Percentiles rank a stretch among this genome's conserved stretches.
These are phyloP conservation scores for Remersonia thermophila DNA, from an alignment of 2,329 filamentous ascomycete species.

Conservation along the genomic window DNA sequence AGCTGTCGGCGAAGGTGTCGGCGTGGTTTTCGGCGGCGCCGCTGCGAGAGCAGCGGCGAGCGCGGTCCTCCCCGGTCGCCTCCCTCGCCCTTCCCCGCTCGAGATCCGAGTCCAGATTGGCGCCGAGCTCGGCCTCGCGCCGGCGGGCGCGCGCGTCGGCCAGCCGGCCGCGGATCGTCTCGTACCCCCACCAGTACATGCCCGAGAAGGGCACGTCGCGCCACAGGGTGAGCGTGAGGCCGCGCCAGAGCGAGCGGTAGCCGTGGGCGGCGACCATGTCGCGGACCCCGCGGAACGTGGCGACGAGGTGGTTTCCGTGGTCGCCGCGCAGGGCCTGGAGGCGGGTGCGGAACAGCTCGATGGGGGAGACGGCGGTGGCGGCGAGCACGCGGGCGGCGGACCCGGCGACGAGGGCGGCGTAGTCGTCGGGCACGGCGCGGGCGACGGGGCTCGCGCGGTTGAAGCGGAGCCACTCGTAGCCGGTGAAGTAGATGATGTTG, in stretches of 20 bases:
- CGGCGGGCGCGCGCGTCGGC: conserved; percentile 52
- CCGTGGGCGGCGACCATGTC: conserved; percentile 71
- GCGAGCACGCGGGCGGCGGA: conserved; percentile 66
- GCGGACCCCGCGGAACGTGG: conserved; percentile 63
- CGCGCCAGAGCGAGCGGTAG: conserved; percentile 77
- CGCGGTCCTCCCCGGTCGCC: conserved; percentile 19
- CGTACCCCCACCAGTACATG: conserved; percentile 97
- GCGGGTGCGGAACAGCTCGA: conserved; percentile 87
- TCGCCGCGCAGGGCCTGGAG: conserved; percentile 64
- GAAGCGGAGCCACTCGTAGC: conserved; percentile 86
- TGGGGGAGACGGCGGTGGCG: conserved; percentile 71
- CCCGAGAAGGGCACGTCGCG: conserved; percentile 94
- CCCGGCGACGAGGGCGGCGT: conserved; percentile 70
- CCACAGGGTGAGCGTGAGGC: conserved; percentile 84
- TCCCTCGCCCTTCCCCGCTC: conserved; percentile 9
- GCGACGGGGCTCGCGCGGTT: conserved; percentile 61
- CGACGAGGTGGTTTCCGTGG: conserved; percentile 54
- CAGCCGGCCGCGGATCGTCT: conserved; percentile 61
- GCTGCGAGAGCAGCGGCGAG: conserved; percentile 34
- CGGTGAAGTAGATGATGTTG: conserved; percentile 98
- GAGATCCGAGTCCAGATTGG: conserved; percentile 22
- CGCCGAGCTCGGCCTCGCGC: conserved; percentile 15
- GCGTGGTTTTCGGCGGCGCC: conserved; percentile 58
- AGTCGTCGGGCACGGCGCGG: conserved; percentile 50
- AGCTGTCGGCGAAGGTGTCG: conserved; percentile 77